Percentiles rank a stretch among this genome's conserved stretches.
Evolutionary conservation across 2,329 filamentous ascomycete genomes (phyloP).

Genomic region (Fusarium sambucinum): DNA sequence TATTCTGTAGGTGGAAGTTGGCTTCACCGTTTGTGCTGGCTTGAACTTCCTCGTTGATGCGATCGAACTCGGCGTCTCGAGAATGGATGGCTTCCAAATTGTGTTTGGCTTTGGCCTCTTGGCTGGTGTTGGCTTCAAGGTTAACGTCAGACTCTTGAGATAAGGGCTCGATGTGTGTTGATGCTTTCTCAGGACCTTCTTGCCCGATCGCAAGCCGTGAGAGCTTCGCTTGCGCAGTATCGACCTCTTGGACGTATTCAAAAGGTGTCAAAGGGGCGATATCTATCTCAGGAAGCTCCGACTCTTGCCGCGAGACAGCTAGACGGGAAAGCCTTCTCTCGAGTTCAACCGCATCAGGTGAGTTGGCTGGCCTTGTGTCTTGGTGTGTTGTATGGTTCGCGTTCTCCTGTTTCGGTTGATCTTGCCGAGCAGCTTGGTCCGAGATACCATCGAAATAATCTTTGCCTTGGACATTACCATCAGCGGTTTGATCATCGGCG

Average conservation of each 20-base stretch:
- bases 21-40: constrained; percentile 12
- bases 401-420: neutral
- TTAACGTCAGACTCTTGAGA: constrained; percentile 21
- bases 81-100: constrained; percentile 8
- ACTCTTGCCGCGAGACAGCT: constrained; percentile 15
- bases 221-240: constrained; percentile 5
- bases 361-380: neutral
- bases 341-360: constrained; percentile 23
- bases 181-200: constrained; percentile 9
- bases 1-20: constrained; percentile 31
- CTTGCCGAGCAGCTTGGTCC: neutral
- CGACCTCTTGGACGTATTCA: constrained; percentile 5
- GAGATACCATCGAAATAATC: constrained; percentile 1
- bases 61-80: constrained; percentile 23
- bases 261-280: constrained; percentile 11
- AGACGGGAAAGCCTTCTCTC: constrained; percentile 25
- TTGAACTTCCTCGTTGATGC: constrained; percentile 28
- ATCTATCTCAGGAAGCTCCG: constrained; percentile 10
- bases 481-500: neutral
- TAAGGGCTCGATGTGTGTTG: constrained; percentile 6
- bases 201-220: constrained; percentile 21
- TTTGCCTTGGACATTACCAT: neutral
- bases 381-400: neutral
- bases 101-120: constrained; percentile 10
- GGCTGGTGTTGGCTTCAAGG: constrained; percentile 8